Conservation (phyloP, 2,329 filamentous ascomycete species). For the Claviceps fusiformis region DNA sequence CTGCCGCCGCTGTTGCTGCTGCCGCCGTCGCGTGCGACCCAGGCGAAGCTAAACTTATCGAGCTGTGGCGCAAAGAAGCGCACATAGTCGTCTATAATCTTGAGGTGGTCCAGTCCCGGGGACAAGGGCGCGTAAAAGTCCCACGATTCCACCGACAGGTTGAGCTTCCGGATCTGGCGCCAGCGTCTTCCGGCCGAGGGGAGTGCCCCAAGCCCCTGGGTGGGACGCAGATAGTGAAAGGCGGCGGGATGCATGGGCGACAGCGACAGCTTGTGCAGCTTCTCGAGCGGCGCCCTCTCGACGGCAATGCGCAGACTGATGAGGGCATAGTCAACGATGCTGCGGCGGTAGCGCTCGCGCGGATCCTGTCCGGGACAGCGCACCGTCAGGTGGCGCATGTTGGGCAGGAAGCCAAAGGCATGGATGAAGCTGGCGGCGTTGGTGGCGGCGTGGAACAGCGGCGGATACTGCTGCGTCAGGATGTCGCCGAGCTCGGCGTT, state of each 20-base stretch:
- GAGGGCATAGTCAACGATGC: constrained; percentile 75
- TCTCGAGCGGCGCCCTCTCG: constrained; percentile 54
- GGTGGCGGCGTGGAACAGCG: constrained; percentile 77
- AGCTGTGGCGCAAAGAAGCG: constrained; percentile 52
- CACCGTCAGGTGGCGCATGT: constrained; percentile 61
- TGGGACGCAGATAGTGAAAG: constrained; percentile 64
- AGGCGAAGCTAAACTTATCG: constrained; percentile 62
- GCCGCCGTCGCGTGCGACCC: constrained; percentile 47
- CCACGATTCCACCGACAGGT: constrained; percentile 60
- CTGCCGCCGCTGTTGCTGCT: not conserved
- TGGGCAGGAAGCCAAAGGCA: constrained; percentile 54
- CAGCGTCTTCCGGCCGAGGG: constrained; percentile 61
- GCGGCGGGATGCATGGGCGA: constrained; percentile 61
- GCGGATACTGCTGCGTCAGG: constrained; percentile 74
- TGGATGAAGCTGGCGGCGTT: constrained; percentile 76
- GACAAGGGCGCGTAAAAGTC: constrained; percentile 43
- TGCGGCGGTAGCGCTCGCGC: constrained; percentile 57
- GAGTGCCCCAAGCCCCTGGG: constrained; percentile 59
- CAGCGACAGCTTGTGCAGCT: constrained; percentile 57
- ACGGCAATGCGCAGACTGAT: constrained; percentile 76
- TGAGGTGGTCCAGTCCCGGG: constrained; percentile 55
- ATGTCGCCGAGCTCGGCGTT: constrained; percentile 67
- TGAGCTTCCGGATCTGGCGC: constrained; percentile 62
- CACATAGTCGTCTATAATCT: constrained; percentile 71
- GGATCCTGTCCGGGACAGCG: constrained; percentile 61